A percentile compares a stretch with the other conserved stretches of the same genome.
Conservation (phyloP, 2,329 filamentous ascomycete species). For the Coleophoma crateriformis region DNA sequence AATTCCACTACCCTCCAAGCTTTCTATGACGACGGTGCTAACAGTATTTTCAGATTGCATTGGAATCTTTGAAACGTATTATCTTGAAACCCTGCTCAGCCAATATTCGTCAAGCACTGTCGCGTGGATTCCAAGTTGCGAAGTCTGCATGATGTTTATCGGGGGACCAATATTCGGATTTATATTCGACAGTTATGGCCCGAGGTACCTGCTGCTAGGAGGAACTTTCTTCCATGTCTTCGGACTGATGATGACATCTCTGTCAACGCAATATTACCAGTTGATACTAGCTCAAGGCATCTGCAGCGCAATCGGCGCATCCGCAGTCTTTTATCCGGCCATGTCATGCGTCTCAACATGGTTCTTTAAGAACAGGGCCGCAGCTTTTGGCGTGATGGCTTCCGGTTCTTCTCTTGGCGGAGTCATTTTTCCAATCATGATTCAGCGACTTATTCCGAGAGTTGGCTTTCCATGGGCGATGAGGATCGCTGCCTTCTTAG, state of each 20-base stretch:
- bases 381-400: conserved; percentile 42
- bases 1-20: too few species aligned
- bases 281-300: conserved; percentile 43
- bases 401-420: conserved; percentile 45
- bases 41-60: conserved; percentile 26
- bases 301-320: conserved; percentile 37
- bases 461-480: conserved; percentile 54
- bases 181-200: conserved; percentile 55
- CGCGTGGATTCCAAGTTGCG: conserved; percentile 57
- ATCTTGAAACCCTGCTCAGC: conserved; percentile 41
- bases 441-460: conserved; percentile 43
- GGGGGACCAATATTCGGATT: conserved; percentile 58
- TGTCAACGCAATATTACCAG: conserved; percentile 50
- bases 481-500: conserved; percentile 48
- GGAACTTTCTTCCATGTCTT: conserved; percentile 54
- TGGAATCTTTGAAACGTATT: conserved; percentile 55
- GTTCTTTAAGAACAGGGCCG: conserved; percentile 41
- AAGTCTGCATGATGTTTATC: conserved; percentile 47
- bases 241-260: conserved; percentile 56
- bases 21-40: too few species aligned
- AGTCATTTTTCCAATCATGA: conserved; percentile 58
- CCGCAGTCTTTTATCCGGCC: conserved; percentile 38
- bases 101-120: conserved; percentile 46
- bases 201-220: conserved; percentile 44
- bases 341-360: conserved; percentile 38